Base-by-base conservation (phyloP, 1,284 basidiomycete genomes). In the Cutaneotrichosporon sp. region DNA sequence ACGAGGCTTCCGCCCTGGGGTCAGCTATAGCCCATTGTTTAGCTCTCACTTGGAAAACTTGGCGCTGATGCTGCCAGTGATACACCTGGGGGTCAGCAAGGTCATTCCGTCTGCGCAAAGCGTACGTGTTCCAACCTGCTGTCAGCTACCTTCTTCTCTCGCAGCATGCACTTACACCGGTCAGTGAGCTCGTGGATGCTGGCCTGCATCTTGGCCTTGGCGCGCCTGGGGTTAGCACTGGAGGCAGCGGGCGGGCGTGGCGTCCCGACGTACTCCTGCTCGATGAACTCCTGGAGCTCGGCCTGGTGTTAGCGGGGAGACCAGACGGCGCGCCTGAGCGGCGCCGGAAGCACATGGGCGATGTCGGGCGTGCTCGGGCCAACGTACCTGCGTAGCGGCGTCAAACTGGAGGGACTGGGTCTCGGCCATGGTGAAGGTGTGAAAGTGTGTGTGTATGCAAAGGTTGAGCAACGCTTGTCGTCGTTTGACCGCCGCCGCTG, bases 281-380 rank as follows among this genome's bases (percentile, higher is more conserved):
- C 89, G 55, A 97, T 77, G 77, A 93, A 94, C 30, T 79, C 73
- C 50, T 83, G 78, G 52, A 97, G 83, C 75, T 97, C 93, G 76
- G 86, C 87, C 90, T 92, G 56, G 18, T 38, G 57, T 58, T 37
- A 47, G 51, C 34, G 4, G 0, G 4, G 13, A 12, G n/a, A n/a
- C n/a, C n/a, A n/a, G n/a, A n/a, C n/a, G n/a, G n/a, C n/a, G n/a
- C n/a, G n/a, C n/a, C n/a, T n/a, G n/a, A n/a, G n/a, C n/a, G n/a
- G n/a, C n/a, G n/a, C n/a, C n/a, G n/a, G n/a, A n/a, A n/a, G n/a
- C n/a, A n/a, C n/a, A n/a, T n/a, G n/a, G n/a, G n/a, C n/a, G n/a
- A n/a, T n/a, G n/a, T n/a, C n/a, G n/a, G n/a, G n/a, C n/a, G n/a
- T n/a, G n/a, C n/a, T n/a, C n/a, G n/a, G n/a, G n/a, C n/a, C n/a